phyloP scores from a whole-genome alignment of 192 early-diverging fungal species.

The Backusella tuberculispora region DNA sequence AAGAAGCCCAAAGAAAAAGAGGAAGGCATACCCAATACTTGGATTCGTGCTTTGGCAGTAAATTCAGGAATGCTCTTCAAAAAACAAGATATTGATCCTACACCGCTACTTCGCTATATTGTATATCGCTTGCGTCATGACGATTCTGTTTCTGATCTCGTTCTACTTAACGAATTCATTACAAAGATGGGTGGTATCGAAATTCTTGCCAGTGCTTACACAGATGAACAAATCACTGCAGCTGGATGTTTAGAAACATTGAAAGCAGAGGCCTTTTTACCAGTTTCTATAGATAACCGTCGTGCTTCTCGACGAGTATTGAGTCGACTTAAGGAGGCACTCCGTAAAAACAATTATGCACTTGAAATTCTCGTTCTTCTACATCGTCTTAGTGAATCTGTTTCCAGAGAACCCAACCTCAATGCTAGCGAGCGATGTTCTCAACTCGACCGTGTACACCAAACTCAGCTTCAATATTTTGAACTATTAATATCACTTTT shows the following conservation, averaged over 20 bases:
- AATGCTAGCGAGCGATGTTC: slow-evolving; percentile 60
- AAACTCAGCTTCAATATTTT: slow-evolving; percentile 63
- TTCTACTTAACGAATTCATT: slow-evolving; percentile 72
- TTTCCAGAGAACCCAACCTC: slow-evolving; percentile 45
- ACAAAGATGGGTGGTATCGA: slow-evolving; percentile 74
- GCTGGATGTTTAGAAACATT: slow-evolving; percentile 67
- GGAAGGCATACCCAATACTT: slow-evolving; percentile 53
- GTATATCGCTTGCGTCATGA: slow-evolving; percentile 60
- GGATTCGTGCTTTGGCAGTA: slow-evolving; percentile 50
- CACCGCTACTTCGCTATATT: slow-evolving; percentile 65
- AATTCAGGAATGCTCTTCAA: slow-evolving; percentile 70
- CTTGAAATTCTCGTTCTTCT: slow-evolving; percentile 62
- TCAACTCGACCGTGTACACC: slow-evolving; percentile 64
- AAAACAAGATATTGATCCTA: slow-evolving; percentile 65
- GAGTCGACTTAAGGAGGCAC: slow-evolving; percentile 55
- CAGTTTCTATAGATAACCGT: slow-evolving; percentile 51
- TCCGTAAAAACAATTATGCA: slow-evolving; percentile 58
- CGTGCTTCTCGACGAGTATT: slow-evolving; percentile 53
- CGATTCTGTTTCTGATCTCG: slow-evolving; percentile 60
- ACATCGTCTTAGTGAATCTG: slow-evolving; percentile 60
- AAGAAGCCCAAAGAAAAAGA: slow-evolving; percentile 61
- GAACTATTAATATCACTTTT: slow-evolving; percentile 63
- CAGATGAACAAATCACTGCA: slow-evolving; percentile 61
- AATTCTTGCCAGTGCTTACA: slow-evolving; percentile 55
- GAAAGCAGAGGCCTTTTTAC: slow-evolving; percentile 58